Evolutionary conservation across 2,329 filamentous ascomycete genomes (phyloP).

Genomic region (Aureobasidium melanogenum): DNA sequence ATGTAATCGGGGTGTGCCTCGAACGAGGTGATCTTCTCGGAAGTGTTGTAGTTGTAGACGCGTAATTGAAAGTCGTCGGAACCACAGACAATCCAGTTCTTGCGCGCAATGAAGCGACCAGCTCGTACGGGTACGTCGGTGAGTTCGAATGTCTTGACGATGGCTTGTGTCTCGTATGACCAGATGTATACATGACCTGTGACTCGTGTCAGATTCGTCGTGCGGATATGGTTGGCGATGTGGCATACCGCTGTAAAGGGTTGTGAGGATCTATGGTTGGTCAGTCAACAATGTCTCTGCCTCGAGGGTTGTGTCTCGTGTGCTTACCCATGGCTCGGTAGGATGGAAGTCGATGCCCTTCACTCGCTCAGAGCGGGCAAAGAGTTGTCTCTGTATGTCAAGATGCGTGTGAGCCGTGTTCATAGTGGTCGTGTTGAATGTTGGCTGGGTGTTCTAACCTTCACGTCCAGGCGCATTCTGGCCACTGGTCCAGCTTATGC

Average conservation of each 20-base stretch:
- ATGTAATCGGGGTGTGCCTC: slow-evolving; percentile 99
- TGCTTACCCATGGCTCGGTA: slow-evolving; percentile 80
- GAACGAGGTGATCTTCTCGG: slow-evolving; percentile 94
- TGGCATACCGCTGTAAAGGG: slow-evolving; percentile 78
- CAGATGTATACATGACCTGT: slow-evolving; percentile 96
- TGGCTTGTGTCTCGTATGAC: slow-evolving; percentile 86
- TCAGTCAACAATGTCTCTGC: slow-evolving; percentile 3
- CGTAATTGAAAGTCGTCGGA: slow-evolving; percentile 84
- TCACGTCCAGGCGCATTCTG: slow-evolving; percentile 51
- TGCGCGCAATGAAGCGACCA: slow-evolving; percentile 89
- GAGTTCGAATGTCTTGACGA: slow-evolving; percentile 98
- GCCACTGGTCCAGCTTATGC: slow-evolving; percentile 19
- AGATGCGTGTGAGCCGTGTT: slow-evolving; percentile 7
- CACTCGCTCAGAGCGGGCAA: slow-evolving; percentile 87
- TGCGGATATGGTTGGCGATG: neutral
- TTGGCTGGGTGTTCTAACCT: slow-evolving; percentile 33
- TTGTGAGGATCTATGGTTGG: slow-evolving; percentile 59
- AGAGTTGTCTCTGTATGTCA: slow-evolving; percentile 60
- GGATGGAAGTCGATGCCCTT: slow-evolving; percentile 97
- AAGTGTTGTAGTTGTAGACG: slow-evolving; percentile 99
- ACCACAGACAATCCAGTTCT: slow-evolving; percentile 77
- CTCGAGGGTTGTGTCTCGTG: neutral
- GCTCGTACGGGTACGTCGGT: slow-evolving; percentile 97
- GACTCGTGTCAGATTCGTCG: neutral
- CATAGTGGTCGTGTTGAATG: neutral